Base-by-base conservation (phyloP, 2,329 filamentous ascomycete genomes). In the Fusarium albidum region DNA sequence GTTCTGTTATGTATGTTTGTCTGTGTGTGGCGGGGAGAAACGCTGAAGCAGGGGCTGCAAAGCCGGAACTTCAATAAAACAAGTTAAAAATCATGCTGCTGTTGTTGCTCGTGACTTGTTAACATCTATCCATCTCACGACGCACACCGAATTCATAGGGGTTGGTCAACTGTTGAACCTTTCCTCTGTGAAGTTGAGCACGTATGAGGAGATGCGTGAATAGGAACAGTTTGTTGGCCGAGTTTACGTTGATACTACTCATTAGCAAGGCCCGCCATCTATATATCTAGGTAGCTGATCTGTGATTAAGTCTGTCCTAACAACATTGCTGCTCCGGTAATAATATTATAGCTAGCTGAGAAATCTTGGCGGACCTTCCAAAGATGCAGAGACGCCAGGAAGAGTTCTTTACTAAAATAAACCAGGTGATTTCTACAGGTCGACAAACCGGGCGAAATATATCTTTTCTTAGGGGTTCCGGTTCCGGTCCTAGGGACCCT, bases 1-100 rank as follows among this genome's bases (percentile, higher is more conserved):
- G 31, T 52, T 51, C 57, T 52, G 47, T 49, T 62, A 57, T 49
- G 50, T 61, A 51, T 48, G 47, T 49, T 42, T 60, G 47, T 49
- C 40, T 60, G 47, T 53, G 50, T 38, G 49, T 49, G 41, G 39
- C 34, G 42, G 35, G 43, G 49, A 49, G 52, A 18, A 55, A 41
- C 39, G 40, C 52, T 32, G 59, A 64, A 57, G 60, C 47, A 45
- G 49, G 54, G 57, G 54, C 47, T 56, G 54, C 49, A 45, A 63
- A 61, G 58, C 58, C 54, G 31, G 35, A 56, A 45, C 55, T 64
- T 58, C 47, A 65, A 66, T 59, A 48, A 61, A 67, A 60, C 49
- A 14, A 64, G 44, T 43, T 51, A 41, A 55, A 55, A 63, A 57
- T 46, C 38, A 64, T 42, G 29, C 34, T 14, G 25, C 18, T 25